Percentiles rank a stretch among this genome's conserved stretches.
phyloP scores from a whole-genome alignment of 345 rosid species.

The Erysimum cheiranthoides region DNA sequence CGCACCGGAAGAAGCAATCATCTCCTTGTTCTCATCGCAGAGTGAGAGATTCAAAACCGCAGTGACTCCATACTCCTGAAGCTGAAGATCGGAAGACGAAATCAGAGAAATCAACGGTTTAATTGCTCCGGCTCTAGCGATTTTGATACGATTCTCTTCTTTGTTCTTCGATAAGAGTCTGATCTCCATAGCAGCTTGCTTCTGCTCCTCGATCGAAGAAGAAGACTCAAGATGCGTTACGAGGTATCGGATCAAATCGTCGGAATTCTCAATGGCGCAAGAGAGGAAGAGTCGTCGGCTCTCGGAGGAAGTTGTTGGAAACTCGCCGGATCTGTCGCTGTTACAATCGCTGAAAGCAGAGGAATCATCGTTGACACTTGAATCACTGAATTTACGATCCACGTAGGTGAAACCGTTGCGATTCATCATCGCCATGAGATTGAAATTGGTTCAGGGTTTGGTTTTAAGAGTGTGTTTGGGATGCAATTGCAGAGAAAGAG shows the following conservation, averaged over 20 bases:
- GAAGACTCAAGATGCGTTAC: conserved; percentile 65
- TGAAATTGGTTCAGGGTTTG: background rate
- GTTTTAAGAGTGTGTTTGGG: background rate
- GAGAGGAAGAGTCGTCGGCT: conserved; percentile 60
- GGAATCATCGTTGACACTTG: conserved; percentile 47
- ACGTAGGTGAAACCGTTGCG: conserved; percentile 47
- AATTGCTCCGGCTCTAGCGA: conserved; percentile 84
- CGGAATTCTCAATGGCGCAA: conserved; percentile 58
- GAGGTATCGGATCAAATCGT: conserved; percentile 67
- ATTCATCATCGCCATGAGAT: conserved; percentile 37
- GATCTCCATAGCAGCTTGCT: conserved; percentile 96
- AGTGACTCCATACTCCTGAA: conserved; percentile 93
- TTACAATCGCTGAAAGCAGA: conserved; percentile 88
- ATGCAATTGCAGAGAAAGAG: background rate
- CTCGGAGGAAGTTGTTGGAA: conserved; percentile 59
- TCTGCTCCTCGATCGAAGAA: conserved; percentile 73
- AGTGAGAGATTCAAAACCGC: conserved; percentile 85
- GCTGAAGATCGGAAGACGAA: conserved; percentile 71
- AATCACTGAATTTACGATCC: conserved; percentile 49
- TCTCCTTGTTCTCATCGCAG: conserved; percentile 88
- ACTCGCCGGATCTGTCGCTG: conserved; percentile 89
- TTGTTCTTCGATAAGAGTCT: conserved; percentile 89
- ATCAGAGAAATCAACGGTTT: conserved; percentile 69
- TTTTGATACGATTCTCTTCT: conserved; percentile 76
- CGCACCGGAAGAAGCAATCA: conserved; percentile 79